Evolutionary conservation across 208 protist genomes (phyloP).

Genomic region (Jaenimonas drosophilae): DNA sequence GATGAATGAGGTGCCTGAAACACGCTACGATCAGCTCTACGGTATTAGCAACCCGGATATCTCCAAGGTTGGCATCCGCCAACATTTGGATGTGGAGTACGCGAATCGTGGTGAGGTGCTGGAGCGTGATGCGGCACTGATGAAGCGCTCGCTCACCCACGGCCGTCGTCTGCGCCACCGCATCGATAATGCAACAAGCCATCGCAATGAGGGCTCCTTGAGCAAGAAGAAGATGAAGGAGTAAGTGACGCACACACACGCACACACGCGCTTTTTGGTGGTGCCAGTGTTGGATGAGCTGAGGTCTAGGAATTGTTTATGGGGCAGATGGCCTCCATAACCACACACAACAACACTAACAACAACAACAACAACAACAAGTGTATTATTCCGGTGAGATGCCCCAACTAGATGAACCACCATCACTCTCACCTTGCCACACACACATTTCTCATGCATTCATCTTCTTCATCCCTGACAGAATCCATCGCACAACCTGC

Average conservation of each 20-base stretch:
- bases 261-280: too few relatives aligned
- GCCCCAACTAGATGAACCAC: too few relatives aligned
- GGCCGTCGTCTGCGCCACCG: constrained; percentile 69
- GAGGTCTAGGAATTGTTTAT: neutral
- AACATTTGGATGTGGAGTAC: constrained; percentile 75
- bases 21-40: constrained; percentile 86
- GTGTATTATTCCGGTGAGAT: too few relatives aligned
- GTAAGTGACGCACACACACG: neutral
- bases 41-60: constrained; percentile 76
- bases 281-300: too few relatives aligned
- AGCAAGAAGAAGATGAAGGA: constrained; percentile 6
- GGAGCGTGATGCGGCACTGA: constrained; percentile 64
- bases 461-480: neutral
- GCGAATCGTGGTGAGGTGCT: constrained; percentile 68
- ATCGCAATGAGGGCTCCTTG: constrained; percentile 58
- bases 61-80: constrained; percentile 77
- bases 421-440: too few relatives aligned
- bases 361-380: constrained; percentile 1
- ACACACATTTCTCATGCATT: constrained; percentile 1
- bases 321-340: neutral
- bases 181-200: constrained; percentile 56
- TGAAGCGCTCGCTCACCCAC: constrained; percentile 51
- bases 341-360: neutral
- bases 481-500: too few relatives aligned
- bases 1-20: constrained; percentile 84